These are phyloP conservation scores for Zymoseptoria tritici DNA, from an alignment of 2,329 filamentous ascomycete genomes.

Conservation along the genomic window DNA sequence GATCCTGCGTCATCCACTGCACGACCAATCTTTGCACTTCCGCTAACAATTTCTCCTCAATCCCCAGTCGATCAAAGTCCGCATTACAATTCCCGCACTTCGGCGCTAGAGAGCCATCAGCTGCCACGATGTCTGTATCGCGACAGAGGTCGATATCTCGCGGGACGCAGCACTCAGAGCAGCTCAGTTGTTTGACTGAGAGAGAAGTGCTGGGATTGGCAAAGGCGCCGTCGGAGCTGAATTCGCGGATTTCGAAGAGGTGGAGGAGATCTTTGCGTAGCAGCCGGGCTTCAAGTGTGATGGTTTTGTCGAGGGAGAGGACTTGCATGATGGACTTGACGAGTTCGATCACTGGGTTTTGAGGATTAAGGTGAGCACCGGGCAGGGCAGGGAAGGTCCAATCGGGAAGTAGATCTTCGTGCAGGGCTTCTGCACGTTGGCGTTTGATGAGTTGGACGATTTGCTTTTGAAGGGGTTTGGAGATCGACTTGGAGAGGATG, in stretches of 20 bases:
- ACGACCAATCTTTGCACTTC: conserved; percentile 67
- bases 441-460: conserved; percentile 73
- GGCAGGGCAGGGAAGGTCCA: conserved; percentile 79
- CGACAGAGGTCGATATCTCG: conserved; percentile 88
- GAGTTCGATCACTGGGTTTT: conserved; percentile 77
- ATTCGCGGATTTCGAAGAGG: conserved; percentile 91
- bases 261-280: conserved; percentile 82
- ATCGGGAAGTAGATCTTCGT: conserved; percentile 78
- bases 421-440: conserved; percentile 80
- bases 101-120: conserved; percentile 2
- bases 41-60: conserved; percentile 76
- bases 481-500: conserved; percentile 73
- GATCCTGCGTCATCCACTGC: conserved; percentile 81
- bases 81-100: conserved; percentile 54
- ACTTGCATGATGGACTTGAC: conserved; percentile 93
- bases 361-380: conserved; percentile 56
- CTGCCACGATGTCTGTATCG: conserved; percentile 69
- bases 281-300: conserved; percentile 77
- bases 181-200: conserved; percentile 67
- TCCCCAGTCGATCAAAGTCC: conserved; percentile 66
- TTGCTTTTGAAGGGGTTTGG: conserved; percentile 83
- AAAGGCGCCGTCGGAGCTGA: conserved; percentile 80
- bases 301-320: conserved; percentile 80
- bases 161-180: conserved; percentile 81
- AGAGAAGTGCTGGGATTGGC: conserved; percentile 74